phyloP scores from a whole-genome alignment of 2,329 filamentous ascomycete genomes.

The Eutypa lata region DNA sequence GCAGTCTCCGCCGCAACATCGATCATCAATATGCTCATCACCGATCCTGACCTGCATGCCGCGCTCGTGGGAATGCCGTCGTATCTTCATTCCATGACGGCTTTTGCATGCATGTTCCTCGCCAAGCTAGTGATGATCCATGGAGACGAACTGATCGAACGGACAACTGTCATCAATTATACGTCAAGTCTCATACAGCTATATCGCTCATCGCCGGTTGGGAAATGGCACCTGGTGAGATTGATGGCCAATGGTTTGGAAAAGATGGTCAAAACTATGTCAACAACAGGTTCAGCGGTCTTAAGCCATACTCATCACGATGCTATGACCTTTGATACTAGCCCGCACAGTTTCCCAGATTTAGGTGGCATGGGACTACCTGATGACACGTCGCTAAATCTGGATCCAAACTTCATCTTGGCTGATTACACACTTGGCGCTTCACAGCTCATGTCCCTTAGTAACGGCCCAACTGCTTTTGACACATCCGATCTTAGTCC shows the following conservation, averaged over 20 bases:
- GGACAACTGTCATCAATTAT: constrained; percentile 33
- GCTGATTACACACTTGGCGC: constrained; percentile 9
- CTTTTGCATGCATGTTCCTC: constrained; percentile 50
- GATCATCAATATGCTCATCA: constrained; percentile 42
- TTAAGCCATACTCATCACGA: constrained; percentile 3
- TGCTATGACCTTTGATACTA: neutral
- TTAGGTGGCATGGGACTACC: constrained; percentile 3
- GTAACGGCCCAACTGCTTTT: constrained; percentile 8
- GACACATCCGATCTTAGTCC: constrained; percentile 13
- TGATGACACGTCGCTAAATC: constrained; percentile 1
- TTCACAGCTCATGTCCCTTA: constrained; percentile 10
- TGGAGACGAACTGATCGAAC: constrained; percentile 34
- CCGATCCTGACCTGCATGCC: constrained; percentile 38
- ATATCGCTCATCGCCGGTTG: constrained; percentile 38
- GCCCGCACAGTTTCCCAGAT: constrained; percentile 1
- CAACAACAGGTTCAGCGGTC: neutral
- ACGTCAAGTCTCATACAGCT: constrained; percentile 35
- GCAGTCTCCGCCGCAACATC: constrained; percentile 37
- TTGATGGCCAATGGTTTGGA: constrained; percentile 45
- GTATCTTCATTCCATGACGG: constrained; percentile 51
- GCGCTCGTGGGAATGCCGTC: constrained; percentile 44
- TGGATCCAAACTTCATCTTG: constrained; percentile 10
- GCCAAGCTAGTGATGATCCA: constrained; percentile 45
- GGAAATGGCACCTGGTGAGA: constrained; percentile 43
- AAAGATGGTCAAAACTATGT: constrained; percentile 29